phyloP scores from a whole-genome alignment of 2,329 filamentous ascomycete species.

The Aureobasidium namibiae region DNA sequence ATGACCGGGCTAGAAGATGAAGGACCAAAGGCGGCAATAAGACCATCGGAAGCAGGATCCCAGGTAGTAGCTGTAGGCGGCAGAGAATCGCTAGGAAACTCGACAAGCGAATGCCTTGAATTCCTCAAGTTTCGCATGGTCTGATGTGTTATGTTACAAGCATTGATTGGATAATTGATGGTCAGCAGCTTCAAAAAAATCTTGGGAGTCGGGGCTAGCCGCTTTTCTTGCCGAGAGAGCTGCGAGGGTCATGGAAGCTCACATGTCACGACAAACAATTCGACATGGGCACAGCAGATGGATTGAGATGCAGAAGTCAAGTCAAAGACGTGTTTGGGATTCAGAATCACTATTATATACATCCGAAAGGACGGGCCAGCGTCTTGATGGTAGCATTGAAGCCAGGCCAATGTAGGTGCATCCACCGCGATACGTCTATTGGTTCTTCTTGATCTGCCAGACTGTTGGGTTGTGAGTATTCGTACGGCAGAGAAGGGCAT shows the following conservation, averaged over 20 bases:
- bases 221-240: slow-evolving; percentile 13
- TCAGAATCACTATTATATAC: slow-evolving; percentile 14
- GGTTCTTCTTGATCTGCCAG: slow-evolving; percentile 61
- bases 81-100: slow-evolving; percentile 45
- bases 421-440: slow-evolving; percentile 21
- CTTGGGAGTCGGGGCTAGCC: slow-evolving; percentile 12
- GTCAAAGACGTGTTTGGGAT: background rate
- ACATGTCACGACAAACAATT: slow-evolving; percentile 2
- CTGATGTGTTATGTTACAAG: slow-evolving; percentile 19
- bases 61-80: slow-evolving; percentile 71
- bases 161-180: slow-evolving; percentile 16
- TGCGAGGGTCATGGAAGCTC: slow-evolving; percentile 6
- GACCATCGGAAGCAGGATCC: slow-evolving; percentile 69
- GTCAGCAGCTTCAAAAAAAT: slow-evolving; percentile 16
- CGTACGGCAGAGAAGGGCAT: background rate
- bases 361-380: background rate
- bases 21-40: slow-evolving; percentile 81
- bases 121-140: slow-evolving; percentile 83
- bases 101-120: slow-evolving; percentile 61
- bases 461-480: slow-evolving; percentile 37
- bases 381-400: background rate
- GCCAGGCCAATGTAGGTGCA: slow-evolving; percentile 2
- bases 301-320: background rate
- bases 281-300: background rate
- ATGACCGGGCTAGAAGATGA: slow-evolving; percentile 61